Base-by-base conservation (phyloP, 1,284 basidiomycete genomes). In the Macrocybe sp. region DNA sequence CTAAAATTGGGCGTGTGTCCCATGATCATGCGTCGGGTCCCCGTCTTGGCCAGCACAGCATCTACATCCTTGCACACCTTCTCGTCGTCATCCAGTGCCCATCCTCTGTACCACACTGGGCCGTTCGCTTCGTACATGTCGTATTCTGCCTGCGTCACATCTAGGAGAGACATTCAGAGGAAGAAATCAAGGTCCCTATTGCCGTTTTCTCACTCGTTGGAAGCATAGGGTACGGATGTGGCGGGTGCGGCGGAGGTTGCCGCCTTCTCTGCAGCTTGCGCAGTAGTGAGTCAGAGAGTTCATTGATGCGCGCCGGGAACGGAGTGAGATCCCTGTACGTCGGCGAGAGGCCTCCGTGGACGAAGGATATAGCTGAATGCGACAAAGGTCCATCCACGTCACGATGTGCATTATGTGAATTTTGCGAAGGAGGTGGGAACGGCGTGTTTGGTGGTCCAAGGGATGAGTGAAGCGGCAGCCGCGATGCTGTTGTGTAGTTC, bases 1-100 rank as follows among this genome's bases (percentile, higher is more conserved):
- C 85, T 76, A 59, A 95, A 92, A 63, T 94, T 77, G 0, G 93
- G 93, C 0, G 94, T 97, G 64, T 97, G 94, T 0, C 94, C 94
- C 87, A 95, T 94, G 38, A 97, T 82, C 79, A 97, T 83, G 53
- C 90, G 73, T 54, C 89, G 70, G 14, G 88, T 92, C 1, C 90
- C 89, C 1, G 88, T 85, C 64, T 78, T 80, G 40, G 74, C 61
- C 47, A 89, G 66, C 7, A 93, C 84, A 16, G 72, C 69, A 49
- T 88, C 83, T 0, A 92, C 89, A 41, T 79, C 76, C 1, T 59
- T 62, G 62, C 93, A 97, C 0, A 86, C 83, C 44, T 72, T 70
- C 40, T 76, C 73, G 47, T 91, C 89, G 14, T 74, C 69, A 7
- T 87, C 83, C 32, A 83, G 69, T 9, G 90, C 91, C 87, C 89